Conservation (phyloP, 176 grass and related monocot species). For the Tillandsia leiboldiana region DNA sequence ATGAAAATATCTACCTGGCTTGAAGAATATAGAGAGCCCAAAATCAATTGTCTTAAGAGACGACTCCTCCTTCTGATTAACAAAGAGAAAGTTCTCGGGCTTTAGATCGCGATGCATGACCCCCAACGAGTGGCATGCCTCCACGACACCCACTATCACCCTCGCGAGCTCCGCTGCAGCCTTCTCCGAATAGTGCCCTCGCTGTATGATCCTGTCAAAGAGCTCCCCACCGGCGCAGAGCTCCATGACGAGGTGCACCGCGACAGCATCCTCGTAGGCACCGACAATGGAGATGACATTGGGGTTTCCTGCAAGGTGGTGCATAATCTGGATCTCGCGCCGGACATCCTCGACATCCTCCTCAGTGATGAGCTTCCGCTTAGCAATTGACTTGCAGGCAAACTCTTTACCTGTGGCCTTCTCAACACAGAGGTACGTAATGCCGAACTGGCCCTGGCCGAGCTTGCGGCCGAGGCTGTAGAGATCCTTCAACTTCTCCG, state of each 20-base stretch:
- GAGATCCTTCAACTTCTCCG: constrained; percentile 72
- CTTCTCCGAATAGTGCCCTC: constrained; percentile 56
- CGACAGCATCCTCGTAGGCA: constrained; percentile 65
- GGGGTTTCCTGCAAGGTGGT: constrained; percentile 55
- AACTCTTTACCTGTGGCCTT: constrained; percentile 50
- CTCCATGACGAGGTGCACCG: constrained; percentile 73
- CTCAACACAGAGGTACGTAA: constrained; percentile 84
- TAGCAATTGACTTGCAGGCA: constrained; percentile 76
- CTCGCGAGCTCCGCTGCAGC: constrained; percentile 56
- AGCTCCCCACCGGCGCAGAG: constrained; percentile 71
- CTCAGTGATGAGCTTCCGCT: constrained; percentile 59
- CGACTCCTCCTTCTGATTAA: constrained; percentile 44
- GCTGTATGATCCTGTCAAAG: constrained; percentile 58
- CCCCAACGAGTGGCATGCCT: constrained; percentile 65
- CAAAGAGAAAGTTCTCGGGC: constrained; percentile 72
- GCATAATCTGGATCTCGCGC: constrained; percentile 80
- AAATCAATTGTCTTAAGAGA: constrained; percentile 75
- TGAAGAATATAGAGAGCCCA: constrained; percentile 52
- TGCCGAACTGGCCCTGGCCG: constrained; percentile 92
- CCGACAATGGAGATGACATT: constrained; percentile 56
- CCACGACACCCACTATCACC: constrained; percentile 59
- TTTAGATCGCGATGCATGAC: constrained; percentile 80
- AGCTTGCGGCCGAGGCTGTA: constrained; percentile 75
- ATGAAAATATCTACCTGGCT: constrained; percentile 20
- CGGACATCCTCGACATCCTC: constrained; percentile 81